Conservation (phyloP, 805 yeast species). For the Maudiozyma turicensis region DNA sequence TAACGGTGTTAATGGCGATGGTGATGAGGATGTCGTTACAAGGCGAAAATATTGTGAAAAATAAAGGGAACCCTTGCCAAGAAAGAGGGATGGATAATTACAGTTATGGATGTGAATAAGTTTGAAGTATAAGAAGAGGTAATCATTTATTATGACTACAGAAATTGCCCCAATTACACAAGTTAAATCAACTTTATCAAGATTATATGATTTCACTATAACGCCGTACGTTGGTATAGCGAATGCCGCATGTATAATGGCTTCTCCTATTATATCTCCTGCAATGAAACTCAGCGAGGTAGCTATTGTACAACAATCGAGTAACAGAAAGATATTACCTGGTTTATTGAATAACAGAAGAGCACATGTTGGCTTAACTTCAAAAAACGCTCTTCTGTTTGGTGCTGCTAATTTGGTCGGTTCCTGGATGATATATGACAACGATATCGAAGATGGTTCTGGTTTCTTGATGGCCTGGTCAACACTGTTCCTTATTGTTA, state of each 20-base stretch:
- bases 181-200: background rate
- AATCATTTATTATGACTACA: background rate
- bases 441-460: slow-evolving; percentile 67
- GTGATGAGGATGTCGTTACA: too few relatives aligned
- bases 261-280: slow-evolving; percentile 32
- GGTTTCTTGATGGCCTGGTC: slow-evolving; percentile 82
- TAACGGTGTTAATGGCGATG: too few relatives aligned
- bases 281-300: slow-evolving; percentile 7
- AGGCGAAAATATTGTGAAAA: too few relatives aligned
- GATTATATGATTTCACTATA: slow-evolving; percentile 24
- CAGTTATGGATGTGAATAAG: too few relatives aligned
- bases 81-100: too few relatives aligned
- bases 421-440: slow-evolving; percentile 65
- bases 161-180: background rate
- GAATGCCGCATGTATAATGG: slow-evolving; percentile 30
- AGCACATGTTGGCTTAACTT: slow-evolving; percentile 27
- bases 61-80: too few relatives aligned
- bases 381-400: slow-evolving; percentile 39
- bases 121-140: too few relatives aligned
- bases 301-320: background rate
- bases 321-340: background rate
- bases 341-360: background rate
- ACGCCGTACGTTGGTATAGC: slow-evolving; percentile 43
- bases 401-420: slow-evolving; percentile 58
- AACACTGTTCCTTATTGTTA: slow-evolving; percentile 58